A percentile compares a stretch with the other conserved stretches of the same genome.
Conservation (phyloP, 129 eudicot species). For the Flaveria brownii region DNA sequence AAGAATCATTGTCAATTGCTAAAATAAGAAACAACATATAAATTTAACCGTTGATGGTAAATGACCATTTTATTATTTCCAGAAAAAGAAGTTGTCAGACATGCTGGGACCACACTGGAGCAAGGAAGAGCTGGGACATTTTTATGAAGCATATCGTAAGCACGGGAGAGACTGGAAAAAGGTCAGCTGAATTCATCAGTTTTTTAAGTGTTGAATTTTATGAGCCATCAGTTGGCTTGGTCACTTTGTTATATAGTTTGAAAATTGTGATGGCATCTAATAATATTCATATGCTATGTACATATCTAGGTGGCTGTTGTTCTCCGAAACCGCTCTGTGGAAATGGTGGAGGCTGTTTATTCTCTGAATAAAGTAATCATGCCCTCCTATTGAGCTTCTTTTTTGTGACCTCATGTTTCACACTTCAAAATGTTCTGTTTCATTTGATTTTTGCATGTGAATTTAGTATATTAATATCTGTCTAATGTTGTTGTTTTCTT, state of each 20-base stretch:
- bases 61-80: constrained; percentile 33
- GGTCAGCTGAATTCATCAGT: constrained; percentile 43
- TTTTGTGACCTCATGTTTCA: constrained; percentile 1
- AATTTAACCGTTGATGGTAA: constrained; percentile 12
- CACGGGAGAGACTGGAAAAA: constrained; percentile 94
- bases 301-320: constrained; percentile 67
- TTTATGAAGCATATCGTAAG: constrained; percentile 91
- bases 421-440: constrained; percentile 16
- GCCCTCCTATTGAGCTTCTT: constrained; percentile 16
- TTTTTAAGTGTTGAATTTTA: constrained; percentile 10
- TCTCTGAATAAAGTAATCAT: constrained; percentile 76
- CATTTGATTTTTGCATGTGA: constrained; percentile 19
- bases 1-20: constrained; percentile 28
- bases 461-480: constrained; percentile 16
- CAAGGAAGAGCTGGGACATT: constrained; percentile 78
- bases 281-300: constrained; percentile 18
- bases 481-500: constrained; percentile 17
- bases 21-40: constrained; percentile 15
- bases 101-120: constrained; percentile 89
- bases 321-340: constrained; percentile 64
- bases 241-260: constrained; percentile 5
- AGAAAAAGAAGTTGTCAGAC: constrained; percentile 88
- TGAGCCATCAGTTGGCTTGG: constrained; percentile 11
- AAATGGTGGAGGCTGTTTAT: constrained; percentile 98
- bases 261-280: constrained; percentile 23